These are phyloP conservation scores for Xanthoceras sorbifolium DNA, from an alignment of 345 rosid genomes.

Conservation along the genomic window DNA sequence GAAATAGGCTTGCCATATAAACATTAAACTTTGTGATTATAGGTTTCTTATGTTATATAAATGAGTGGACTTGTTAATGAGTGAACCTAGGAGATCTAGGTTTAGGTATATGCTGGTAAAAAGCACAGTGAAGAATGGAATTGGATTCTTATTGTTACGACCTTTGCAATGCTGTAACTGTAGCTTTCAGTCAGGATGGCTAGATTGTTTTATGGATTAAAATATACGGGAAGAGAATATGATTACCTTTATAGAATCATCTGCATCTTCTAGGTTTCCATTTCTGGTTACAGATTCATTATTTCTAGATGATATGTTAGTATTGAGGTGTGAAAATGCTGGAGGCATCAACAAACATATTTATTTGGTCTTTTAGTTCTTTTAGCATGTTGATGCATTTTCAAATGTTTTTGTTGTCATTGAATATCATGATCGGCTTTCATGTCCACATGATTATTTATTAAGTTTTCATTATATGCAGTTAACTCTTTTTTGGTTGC, in stretches of 20 bases:
- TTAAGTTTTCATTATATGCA: not conserved
- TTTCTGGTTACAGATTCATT: not conserved
- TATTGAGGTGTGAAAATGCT: not conserved
- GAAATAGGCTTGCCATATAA: not conserved
- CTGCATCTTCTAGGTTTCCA: not conserved
- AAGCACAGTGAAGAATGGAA: not conserved
- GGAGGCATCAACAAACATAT: not conserved
- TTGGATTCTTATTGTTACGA: not conserved
- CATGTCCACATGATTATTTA: not conserved
- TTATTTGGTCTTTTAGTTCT: not conserved
- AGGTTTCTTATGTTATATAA: not conserved
- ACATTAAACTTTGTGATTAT: not conserved
- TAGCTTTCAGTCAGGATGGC: not conserved
- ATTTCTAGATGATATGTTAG: not conserved
- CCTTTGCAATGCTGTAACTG: not conserved
- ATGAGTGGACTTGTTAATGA: not conserved
- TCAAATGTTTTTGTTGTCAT: not conserved
- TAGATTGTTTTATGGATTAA: not conserved
- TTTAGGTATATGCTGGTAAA: not conserved
- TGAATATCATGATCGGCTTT: not conserved
- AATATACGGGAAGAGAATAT: not conserved
- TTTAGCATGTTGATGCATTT: not conserved
- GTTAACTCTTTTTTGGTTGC: not conserved
- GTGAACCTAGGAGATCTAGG: not conserved
- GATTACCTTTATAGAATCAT: not conserved